Base-by-base conservation (phyloP, 176 grass and related monocot genomes). In the Eremochloa ophiuroides region DNA sequence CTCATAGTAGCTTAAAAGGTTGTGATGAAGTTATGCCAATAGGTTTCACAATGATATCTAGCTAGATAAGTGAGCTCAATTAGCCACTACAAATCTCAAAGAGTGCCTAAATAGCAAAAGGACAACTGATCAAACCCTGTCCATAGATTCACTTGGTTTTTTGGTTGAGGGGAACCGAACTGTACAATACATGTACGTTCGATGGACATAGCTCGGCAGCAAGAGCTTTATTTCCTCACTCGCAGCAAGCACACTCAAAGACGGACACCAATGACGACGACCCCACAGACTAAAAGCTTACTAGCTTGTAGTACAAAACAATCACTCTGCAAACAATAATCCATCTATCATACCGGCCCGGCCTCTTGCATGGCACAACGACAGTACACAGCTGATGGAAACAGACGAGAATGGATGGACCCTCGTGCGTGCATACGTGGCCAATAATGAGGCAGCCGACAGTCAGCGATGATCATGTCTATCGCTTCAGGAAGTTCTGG, bases 401-500 rank as follows among this genome's bases (percentile, higher is more conserved):
- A 31, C 7, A 20, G 22, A 22, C 10, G 8, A 17, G 23, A 30
- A n/a, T n/a, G 8, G 10, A 61, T 35, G 16, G 10, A 40, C 6
- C 6, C 16, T 62, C 31, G 3, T n/a, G 64, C n/a, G n/a, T n/a
- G n/a, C n/a, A n/a, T n/a, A n/a, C n/a, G n/a, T n/a, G n/a, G 22
- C 9, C 18, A 10, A 35, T 23, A 7, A 6, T n/a, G 47, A 46
- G 11, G 42, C 11, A 44, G 3, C n/a, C n/a, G n/a, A 0, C 43
- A 46, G 43, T 5, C 13, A 44, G 46, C 17, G 35, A 10, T 2
- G n/a, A 0, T 0, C 15, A 8, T 3, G 3, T 15, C 66, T 72
- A 48, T 71, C 72, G 77, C 75, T 79, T 67, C 28, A 97, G 81
- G 80, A 97, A 93, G 0, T 69, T 42, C 3, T 51, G 47, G 31